These are phyloP conservation scores for Paraphaeosphaeria sporulosa DNA, from an alignment of 2,329 filamentous ascomycete species.

Conservation along the genomic window DNA sequence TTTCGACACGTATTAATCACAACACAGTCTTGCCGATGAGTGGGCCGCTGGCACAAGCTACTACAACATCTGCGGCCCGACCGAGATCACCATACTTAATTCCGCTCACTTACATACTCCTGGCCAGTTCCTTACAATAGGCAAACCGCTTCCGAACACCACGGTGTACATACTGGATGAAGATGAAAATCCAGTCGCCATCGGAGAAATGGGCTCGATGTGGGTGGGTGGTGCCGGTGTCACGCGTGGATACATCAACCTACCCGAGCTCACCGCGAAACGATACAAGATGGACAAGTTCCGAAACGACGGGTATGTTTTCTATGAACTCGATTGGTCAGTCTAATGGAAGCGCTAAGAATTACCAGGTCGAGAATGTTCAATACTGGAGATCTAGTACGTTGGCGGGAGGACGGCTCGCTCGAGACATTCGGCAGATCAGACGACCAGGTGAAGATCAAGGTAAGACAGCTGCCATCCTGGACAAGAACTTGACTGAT, in stretches of 20 bases:
- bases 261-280: slow-evolving; percentile 59
- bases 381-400: slow-evolving; percentile 67
- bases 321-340: not conserved
- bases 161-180: slow-evolving; percentile 64
- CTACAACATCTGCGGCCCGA: slow-evolving; percentile 66
- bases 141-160: slow-evolving; percentile 64
- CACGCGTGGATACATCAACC: slow-evolving; percentile 63
- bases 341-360: slow-evolving; percentile 1
- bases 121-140: slow-evolving; percentile 61
- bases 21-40: slow-evolving; percentile 59
- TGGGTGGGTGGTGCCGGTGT: slow-evolving; percentile 66
- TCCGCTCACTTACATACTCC: slow-evolving; percentile 61
- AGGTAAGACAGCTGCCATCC: slow-evolving; percentile 35
- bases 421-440: slow-evolving; percentile 64
- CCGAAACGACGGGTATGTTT: slow-evolving; percentile 57
- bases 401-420: slow-evolving; percentile 62
- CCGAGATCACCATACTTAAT: slow-evolving; percentile 68
- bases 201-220: slow-evolving; percentile 61
- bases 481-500: not conserved
- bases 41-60: slow-evolving; percentile 57
- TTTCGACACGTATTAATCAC: slow-evolving; percentile 7
- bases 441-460: slow-evolving; percentile 70
- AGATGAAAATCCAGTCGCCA: slow-evolving; percentile 53
- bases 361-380: slow-evolving; percentile 57
- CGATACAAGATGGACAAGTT: slow-evolving; percentile 63